phyloP scores from a whole-genome alignment of 2,329 filamentous ascomycete genomes.

The Diaporthe vexans region DNA sequence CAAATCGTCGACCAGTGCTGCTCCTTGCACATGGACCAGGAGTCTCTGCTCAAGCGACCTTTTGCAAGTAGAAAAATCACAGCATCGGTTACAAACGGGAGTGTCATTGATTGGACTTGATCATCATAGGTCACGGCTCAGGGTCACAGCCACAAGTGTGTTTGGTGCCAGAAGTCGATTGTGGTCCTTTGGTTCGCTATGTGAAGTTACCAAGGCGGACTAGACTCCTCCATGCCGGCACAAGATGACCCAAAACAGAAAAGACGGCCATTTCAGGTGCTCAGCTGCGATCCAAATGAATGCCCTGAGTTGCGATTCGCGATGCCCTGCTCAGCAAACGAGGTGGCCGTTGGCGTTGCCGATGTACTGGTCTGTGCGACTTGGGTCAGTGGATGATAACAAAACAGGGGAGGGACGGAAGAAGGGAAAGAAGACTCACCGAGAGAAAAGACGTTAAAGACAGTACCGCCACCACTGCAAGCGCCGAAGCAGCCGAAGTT shows the following conservation, averaged over 20 bases:
- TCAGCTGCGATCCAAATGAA: not conserved
- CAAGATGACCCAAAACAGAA: not conserved
- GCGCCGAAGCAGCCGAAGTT: conserved; percentile 9
- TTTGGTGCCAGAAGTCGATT: not conserved
- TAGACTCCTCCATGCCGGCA: not conserved
- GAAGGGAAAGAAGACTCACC: not conserved
- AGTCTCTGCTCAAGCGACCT: not conserved
- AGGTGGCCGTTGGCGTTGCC: not conserved
- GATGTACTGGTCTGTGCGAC: not conserved
- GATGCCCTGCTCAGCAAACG: not conserved
- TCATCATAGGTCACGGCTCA: not conserved
- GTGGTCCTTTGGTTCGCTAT: not conserved
- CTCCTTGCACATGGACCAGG: not conserved
- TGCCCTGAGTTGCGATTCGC: not conserved
- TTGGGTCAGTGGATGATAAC: not conserved
- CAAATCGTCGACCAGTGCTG: not conserved
- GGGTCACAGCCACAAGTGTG: too few relatives aligned
- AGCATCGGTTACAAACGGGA: not conserved
- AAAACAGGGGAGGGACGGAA: not conserved
- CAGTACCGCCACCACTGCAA: not conserved
- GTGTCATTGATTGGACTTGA: not conserved
- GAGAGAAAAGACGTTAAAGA: not conserved
- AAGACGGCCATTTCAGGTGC: not conserved
- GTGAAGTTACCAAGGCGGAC: not conserved
- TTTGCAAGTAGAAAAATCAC: not conserved